Evolutionary conservation across 2,329 filamentous ascomycete species (phyloP).

Genomic region (Lasiodiplodia hormozganensis): DNA sequence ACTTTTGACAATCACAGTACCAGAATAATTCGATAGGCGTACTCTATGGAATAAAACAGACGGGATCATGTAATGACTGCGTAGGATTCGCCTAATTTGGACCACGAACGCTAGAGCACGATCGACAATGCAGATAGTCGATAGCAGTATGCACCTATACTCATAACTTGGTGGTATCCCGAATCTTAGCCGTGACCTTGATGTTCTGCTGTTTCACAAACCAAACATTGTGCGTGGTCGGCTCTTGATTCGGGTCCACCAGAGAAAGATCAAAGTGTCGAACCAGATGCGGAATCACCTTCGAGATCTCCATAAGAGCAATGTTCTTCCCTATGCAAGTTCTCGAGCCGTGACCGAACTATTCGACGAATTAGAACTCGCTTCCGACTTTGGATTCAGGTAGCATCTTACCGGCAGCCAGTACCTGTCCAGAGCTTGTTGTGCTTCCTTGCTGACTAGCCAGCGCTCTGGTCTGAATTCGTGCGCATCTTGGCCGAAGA

Average conservation of each 20-base stretch:
- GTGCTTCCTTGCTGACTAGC: slow-evolving; percentile 31
- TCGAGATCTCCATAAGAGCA: slow-evolving; percentile 46
- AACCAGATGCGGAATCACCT: slow-evolving; percentile 39
- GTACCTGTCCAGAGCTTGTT: slow-evolving; percentile 8
- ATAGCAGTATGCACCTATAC: no score
- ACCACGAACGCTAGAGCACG: no score
- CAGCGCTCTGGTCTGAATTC: slow-evolving; percentile 35
- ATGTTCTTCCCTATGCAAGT: slow-evolving; percentile 47
- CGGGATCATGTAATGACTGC: no score
- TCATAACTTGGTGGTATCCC: slow-evolving; percentile 44
- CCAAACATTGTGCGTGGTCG: not conserved
- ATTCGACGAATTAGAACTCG: slow-evolving; percentile 35
- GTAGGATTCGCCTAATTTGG: no score
- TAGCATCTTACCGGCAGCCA: not conserved
- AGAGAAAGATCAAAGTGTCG: slow-evolving; percentile 2
- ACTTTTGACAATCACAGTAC: no score
- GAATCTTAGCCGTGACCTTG: slow-evolving; percentile 36
- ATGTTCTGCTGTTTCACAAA: slow-evolving; percentile 10
- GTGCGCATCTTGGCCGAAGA: slow-evolving; percentile 45
- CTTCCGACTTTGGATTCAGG: no score
- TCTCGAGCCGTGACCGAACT: slow-evolving; percentile 49
- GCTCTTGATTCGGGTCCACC: not conserved
- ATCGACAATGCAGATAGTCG: no score
- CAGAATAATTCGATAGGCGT: no score
- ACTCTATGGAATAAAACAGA: no score